Conservation (phyloP, 164 flowering plant genomes). For the Piper betle region DNA sequence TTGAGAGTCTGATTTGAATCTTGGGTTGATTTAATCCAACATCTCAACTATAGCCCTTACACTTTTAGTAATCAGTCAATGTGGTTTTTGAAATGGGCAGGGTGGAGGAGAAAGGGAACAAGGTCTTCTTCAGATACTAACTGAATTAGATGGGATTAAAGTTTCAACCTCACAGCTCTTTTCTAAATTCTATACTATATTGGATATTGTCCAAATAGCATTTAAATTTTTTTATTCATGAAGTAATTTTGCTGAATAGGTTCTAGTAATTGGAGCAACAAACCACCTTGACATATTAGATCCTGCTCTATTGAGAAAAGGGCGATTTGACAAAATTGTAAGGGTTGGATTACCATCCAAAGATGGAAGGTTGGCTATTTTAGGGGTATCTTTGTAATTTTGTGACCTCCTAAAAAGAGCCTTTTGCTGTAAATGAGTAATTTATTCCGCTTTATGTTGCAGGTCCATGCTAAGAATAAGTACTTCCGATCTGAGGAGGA, state of each 20-base stretch:
- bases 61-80: not conserved
- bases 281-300: conserved; percentile 92
- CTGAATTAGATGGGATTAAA: conserved; percentile 98
- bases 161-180: conserved; percentile 77
- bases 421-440: not conserved
- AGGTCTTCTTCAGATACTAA: conserved; percentile 90
- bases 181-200: not conserved
- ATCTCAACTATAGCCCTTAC: not conserved
- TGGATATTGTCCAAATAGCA: not conserved
- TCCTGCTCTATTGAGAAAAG: conserved; percentile 94
- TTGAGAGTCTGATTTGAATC: not conserved
- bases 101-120: conserved; percentile 99
- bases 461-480: conserved; percentile 98
- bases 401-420: not conserved
- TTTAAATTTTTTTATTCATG: not conserved
- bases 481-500: conserved; percentile 78
- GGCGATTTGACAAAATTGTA: conserved; percentile 92
- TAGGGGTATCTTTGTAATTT: conserved; percentile 38
- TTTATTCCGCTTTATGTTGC: conserved; percentile 1
- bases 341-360: conserved; percentile 94
- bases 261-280: conserved; percentile 92
- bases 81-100: conserved; percentile 14
- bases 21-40: not conserved
- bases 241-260: conserved; percentile 38
- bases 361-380: conserved; percentile 86